Evolutionary conservation across 352 stramenopile species (phyloP).

Genomic region (Phytophthora colocasiae): DNA sequence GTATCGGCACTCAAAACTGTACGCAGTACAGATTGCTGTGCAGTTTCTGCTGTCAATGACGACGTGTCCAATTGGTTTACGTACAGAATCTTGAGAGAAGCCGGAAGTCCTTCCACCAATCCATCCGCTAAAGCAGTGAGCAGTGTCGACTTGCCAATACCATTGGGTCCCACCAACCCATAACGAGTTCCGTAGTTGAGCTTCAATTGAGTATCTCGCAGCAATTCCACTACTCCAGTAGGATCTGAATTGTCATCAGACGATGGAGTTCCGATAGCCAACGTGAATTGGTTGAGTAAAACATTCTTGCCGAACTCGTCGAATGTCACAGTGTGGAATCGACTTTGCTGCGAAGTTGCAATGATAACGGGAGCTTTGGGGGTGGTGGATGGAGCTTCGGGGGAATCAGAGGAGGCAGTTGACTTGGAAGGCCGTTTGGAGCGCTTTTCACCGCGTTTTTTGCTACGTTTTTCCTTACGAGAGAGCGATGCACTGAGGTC

Average conservation of each 20-base stretch:
- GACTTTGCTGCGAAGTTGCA: slow-evolving; percentile 62
- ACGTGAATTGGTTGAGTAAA: slow-evolving; percentile 61
- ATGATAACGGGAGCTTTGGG: slow-evolving; percentile 27
- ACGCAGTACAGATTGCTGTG: slow-evolving; percentile 46
- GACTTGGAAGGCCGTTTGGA: slow-evolving; percentile 23
- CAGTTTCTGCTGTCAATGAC: slow-evolving; percentile 33
- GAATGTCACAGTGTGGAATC: slow-evolving; percentile 68
- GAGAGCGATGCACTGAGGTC: slow-evolving; percentile 40
- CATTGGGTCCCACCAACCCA: slow-evolving; percentile 88
- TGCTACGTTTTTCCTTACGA: slow-evolving; percentile 55
- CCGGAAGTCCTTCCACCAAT: slow-evolving; percentile 65
- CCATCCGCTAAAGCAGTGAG: slow-evolving; percentile 93
- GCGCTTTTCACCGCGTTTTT: slow-evolving; percentile 35
- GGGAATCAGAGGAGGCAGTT: slow-evolving; percentile 12
- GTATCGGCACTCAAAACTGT: slow-evolving; percentile 56
- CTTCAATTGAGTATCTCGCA: slow-evolving; percentile 76
- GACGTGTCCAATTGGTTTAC: slow-evolving; percentile 69
- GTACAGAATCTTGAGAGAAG: slow-evolving; percentile 61
- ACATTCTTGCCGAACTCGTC: slow-evolving; percentile 71
- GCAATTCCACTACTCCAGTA: slow-evolving; percentile 50
- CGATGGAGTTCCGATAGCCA: slow-evolving; percentile 40
- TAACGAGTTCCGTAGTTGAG: slow-evolving; percentile 79
- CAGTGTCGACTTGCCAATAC: slow-evolving; percentile 93
- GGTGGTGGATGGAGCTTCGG: slow-evolving; percentile 3
- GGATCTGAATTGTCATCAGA: slow-evolving; percentile 16